Evolutionary conservation across 1,284 basidiomycete genomes (phyloP).

Genomic region (Ustilago vetiveriae): DNA sequence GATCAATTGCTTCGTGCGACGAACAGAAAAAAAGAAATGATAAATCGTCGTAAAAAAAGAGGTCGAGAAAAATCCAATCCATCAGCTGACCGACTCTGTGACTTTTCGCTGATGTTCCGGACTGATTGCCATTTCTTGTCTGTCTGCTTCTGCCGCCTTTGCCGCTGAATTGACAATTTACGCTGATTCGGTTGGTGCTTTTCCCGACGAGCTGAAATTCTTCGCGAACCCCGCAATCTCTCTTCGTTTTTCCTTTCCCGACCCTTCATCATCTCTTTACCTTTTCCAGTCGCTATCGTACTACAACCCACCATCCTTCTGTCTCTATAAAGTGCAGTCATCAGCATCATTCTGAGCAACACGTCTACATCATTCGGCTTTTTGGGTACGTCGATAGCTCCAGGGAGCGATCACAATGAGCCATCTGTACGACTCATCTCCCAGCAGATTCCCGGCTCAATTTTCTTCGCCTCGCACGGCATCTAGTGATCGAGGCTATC

Average conservation of each 20-base stretch:
- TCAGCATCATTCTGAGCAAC: not conserved
- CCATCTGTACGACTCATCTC: constrained; percentile 8
- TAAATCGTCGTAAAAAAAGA: not conserved
- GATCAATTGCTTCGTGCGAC: not conserved
- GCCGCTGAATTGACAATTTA: too few relatives aligned
- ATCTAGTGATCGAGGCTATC: constrained; percentile 6
- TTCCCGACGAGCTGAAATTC: too few relatives aligned
- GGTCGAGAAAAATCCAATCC: not conserved
- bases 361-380: too few relatives aligned
- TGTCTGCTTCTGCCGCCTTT: too few relatives aligned
- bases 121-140: not conserved
- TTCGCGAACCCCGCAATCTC: too few relatives aligned
- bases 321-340: too few relatives aligned
- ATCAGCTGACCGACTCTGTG: not conserved
- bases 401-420: constrained; percentile 11
- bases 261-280: not conserved
- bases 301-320: too few relatives aligned
- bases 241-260: too few relatives aligned
- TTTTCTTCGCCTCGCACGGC: constrained; percentile 9
- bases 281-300: not conserved
- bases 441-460: not conserved
- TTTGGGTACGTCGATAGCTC: too few relatives aligned
- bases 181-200: too few relatives aligned
- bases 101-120: not conserved
- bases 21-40: not conserved